Evolutionary conservation across 2,329 filamentous ascomycete genomes (phyloP), one percentile per base, ranked within the genome.

Genomic region (Lachnellula hyalina): DNA sequence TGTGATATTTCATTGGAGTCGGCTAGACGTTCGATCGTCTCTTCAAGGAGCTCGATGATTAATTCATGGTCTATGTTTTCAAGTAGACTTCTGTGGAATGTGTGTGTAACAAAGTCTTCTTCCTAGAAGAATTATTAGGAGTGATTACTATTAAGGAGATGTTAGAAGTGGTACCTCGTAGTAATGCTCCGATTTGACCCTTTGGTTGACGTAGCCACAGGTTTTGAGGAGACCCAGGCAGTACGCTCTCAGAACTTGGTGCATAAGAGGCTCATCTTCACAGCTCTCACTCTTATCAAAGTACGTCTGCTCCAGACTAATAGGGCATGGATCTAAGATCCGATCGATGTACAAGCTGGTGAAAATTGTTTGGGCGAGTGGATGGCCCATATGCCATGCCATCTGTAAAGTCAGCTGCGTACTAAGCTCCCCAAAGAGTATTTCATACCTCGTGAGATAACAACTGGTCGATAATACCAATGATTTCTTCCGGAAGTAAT

Each of bases 361-460:
- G 69, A 97, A 91, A 1, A 99, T 75, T 0, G 94, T 97, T 70
- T 97, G 94, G 1, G 93, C 95, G 8, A 99, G 80, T 1, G 94
- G 91, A 67, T 96, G 92, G n/a, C 95, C 94, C 64, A 90, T 84
- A 69, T 97, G 91, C 92, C 95, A 99, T 59, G 91, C 90, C 83
- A 96, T 95, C 86, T 94, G 66, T 25, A 35, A 49, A 14, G 32
- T 60, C 47, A 63, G 57, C 38, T 38, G 49, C 46, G 15, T 23
- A 40, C 35, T 41, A 28, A 1, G 46, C 12, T 38, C 25, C 36
- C 15, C 55, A 21, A 35, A 47, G 32, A 48, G 48, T 4, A 41
- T n/a, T 35, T 42, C 34, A 35, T 66, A 92, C 90, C 80, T 97
- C 94, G 52, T 93, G 86, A 67, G 87, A 94, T 19, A 96, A 76